These are phyloP conservation scores for Fusarium illudens DNA, from an alignment of 2,329 filamentous ascomycete genomes.

Conservation along the genomic window DNA sequence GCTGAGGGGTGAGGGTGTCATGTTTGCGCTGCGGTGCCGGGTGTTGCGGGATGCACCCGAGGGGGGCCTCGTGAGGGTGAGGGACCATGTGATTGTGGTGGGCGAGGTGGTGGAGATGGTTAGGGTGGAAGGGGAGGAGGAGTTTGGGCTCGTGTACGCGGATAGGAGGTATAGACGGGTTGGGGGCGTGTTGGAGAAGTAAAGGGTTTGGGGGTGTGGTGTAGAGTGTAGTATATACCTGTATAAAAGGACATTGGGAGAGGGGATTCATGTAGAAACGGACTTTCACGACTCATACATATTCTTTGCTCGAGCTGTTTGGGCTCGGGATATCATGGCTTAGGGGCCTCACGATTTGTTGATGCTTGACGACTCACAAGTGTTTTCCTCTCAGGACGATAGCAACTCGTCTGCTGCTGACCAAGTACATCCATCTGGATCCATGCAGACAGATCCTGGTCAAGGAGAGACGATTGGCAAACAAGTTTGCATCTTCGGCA, in stretches of 20 bases:
- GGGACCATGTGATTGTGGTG: conserved; percentile 62
- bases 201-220: conserved; percentile 11
- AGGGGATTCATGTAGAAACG: background rate
- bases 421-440: background rate
- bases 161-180: conserved; percentile 58
- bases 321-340: background rate
- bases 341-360: background rate
- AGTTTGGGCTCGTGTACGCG: conserved; percentile 59
- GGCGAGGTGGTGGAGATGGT: conserved; percentile 60
- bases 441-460: background rate
- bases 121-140: conserved; percentile 43
- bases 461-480: background rate
- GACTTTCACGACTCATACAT: background rate
- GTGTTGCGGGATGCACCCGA: conserved; percentile 52
- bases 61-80: conserved; percentile 55
- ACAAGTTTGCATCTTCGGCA: background rate
- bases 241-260: conserved; percentile 7
- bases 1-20: conserved; percentile 60
- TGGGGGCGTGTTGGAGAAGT: conserved; percentile 47
- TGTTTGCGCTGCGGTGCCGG: conserved; percentile 57
- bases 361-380: background rate
- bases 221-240: conserved; percentile 28
- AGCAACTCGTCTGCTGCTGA: background rate
- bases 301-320: background rate
- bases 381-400: background rate